Conservation (phyloP, 2,329 filamentous ascomycete species). For the Aspergillus niger region DNA sequence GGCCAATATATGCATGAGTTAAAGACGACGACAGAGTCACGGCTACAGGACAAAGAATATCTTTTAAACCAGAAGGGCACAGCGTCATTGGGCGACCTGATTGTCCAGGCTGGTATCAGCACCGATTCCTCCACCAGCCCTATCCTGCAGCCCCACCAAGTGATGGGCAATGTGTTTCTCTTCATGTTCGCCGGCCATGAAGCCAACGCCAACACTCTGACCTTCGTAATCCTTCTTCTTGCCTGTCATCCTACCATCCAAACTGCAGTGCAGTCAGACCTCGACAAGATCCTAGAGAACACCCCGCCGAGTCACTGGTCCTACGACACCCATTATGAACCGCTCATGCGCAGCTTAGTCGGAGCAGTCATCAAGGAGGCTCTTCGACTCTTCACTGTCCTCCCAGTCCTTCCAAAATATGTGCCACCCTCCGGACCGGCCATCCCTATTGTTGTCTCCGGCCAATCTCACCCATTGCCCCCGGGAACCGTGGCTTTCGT, state of each 20-base stretch:
- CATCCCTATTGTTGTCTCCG: not conserved
- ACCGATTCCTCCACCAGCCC: not conserved
- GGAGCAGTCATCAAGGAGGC: conserved; percentile 4
- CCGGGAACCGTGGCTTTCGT: not conserved
- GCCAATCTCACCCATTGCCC: not conserved
- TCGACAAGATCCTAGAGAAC: conserved; percentile 2
- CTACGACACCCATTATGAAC: not conserved
- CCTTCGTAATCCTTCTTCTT: conserved; percentile 2
- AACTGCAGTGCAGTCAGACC: not conserved
- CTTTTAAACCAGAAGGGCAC: not conserved
- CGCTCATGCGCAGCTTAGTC: not conserved
- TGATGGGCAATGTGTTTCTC: not conserved
- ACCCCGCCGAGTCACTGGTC: not conserved
- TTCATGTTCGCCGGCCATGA: conserved; percentile 8
- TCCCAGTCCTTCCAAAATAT: conserved; percentile 7
- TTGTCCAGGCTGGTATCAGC: not conserved
- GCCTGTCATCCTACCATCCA: conserved; percentile 6
- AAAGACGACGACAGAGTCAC: not conserved
- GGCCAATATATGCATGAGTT: not conserved
- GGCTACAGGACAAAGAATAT: not conserved
- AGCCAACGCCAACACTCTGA: conserved; percentile 8
- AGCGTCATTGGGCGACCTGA: not conserved
- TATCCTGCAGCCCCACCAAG: not conserved
- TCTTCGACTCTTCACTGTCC: conserved; percentile 1
- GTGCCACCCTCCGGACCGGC: not conserved